These are phyloP conservation scores for Eimeria acervulina DNA, from an alignment of 169 alveolate species.

Conservation along the genomic window DNA sequence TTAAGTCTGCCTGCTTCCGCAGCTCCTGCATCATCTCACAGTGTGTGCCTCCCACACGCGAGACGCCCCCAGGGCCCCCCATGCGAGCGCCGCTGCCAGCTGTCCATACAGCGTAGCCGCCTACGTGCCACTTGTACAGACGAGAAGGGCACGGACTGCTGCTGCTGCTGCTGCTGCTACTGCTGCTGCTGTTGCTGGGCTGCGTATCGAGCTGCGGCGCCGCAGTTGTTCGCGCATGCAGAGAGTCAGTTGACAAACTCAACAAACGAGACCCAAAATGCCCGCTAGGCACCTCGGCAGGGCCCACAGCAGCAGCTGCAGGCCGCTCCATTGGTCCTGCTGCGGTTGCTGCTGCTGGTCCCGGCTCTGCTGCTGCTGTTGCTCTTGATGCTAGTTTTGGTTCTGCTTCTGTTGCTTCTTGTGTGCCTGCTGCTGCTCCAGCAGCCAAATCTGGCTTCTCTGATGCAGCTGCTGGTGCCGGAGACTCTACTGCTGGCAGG, in stretches of 20 bases:
- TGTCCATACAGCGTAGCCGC: conserved; percentile 63
- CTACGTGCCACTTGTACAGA: conserved; percentile 26
- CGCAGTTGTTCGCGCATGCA: conserved; percentile 2
- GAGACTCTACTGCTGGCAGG: not conserved
- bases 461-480: not conserved
- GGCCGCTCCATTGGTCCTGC: not conserved
- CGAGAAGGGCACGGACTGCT: conserved; percentile 32
- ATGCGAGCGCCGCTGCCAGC: not conserved
- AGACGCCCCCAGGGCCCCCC: conserved; percentile 27
- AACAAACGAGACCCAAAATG: not conserved
- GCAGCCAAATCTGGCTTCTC: not conserved
- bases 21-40: conserved; percentile 69
- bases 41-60: conserved; percentile 39
- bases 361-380: not conserved
- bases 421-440: not conserved
- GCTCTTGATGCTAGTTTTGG: not conserved
- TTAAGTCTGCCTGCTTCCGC: conserved; percentile 44
- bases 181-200: not conserved
- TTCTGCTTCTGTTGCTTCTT: not conserved
- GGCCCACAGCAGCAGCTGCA: not conserved
- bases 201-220: not conserved
- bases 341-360: not conserved
- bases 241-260: conserved; percentile 13
- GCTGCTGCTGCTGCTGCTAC: conserved; percentile 57
- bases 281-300: not conserved